Evolutionary conservation across 2,329 filamentous ascomycete genomes (phyloP).

Genomic region (Cladophialophora carrionii): DNA sequence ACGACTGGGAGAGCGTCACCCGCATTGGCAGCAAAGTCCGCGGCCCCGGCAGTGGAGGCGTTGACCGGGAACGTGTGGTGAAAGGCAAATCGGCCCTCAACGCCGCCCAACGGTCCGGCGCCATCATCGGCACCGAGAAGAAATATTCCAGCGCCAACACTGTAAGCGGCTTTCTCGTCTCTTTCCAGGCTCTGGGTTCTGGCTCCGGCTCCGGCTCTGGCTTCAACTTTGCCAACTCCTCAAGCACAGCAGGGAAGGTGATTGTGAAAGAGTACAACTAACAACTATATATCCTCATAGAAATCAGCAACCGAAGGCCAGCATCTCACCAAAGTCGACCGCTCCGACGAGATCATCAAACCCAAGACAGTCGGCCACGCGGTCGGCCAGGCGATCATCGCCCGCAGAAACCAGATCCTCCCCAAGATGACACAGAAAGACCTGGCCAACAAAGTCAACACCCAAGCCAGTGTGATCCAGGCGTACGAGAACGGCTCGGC

Average conservation of each 20-base stretch:
- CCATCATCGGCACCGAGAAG: constrained; percentile 85
- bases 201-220: background rate
- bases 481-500: constrained; percentile 83
- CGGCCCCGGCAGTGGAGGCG: constrained; percentile 60
- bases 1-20: constrained; percentile 83
- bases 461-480: constrained; percentile 75
- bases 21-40: constrained; percentile 90
- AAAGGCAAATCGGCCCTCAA: constrained; percentile 83
- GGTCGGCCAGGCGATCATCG: constrained; percentile 81
- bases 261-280: background rate
- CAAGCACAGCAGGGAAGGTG: background rate
- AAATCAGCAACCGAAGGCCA: constrained; percentile 72
- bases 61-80: constrained; percentile 81
- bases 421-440: constrained; percentile 96
- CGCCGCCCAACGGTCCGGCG: constrained; percentile 80
- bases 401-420: constrained; percentile 76
- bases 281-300: constrained; percentile 42
- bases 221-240: background rate
- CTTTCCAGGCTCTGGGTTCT: background rate
- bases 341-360: constrained; percentile 95
- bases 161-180: constrained; percentile 58
- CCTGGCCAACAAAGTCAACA: constrained; percentile 85
- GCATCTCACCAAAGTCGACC: constrained; percentile 96
- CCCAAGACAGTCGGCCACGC: constrained; percentile 83
- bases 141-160: constrained; percentile 78